Conservation (phyloP, 352 stramenopile genomes). For the Phytopythium oedochilum region DNA sequence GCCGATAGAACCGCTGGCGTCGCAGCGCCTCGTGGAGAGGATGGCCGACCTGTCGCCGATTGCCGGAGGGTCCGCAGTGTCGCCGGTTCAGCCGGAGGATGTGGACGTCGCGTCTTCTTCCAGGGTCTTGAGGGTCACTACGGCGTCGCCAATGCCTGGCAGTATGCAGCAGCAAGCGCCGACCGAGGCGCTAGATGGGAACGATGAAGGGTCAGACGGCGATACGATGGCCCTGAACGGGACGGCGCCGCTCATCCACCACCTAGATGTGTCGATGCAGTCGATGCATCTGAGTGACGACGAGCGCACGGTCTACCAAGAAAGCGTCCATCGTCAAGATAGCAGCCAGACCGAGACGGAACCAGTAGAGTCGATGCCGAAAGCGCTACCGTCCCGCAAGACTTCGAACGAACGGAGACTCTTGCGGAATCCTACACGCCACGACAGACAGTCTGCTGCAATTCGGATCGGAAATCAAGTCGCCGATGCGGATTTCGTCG, state of each 20-base stretch:
- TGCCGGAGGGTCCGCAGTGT: slow-evolving; percentile 8
- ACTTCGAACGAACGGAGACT: not conserved
- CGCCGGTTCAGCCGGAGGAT: not conserved
- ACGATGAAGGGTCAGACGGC: not conserved
- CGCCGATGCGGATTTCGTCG: slow-evolving; percentile 17
- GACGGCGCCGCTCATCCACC: not conserved
- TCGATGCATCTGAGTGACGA: slow-evolving; percentile 66
- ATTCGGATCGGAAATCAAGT: slow-evolving; percentile 2
- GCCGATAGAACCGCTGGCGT: slow-evolving; percentile 21
- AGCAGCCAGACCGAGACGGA: slow-evolving; percentile 1
- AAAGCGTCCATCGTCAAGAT: slow-evolving; percentile 12
- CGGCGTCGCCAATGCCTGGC: not conserved
- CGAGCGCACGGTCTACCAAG: slow-evolving; percentile 12
- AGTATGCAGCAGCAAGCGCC: not conserved
- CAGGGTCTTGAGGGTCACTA: too few relatives aligned
- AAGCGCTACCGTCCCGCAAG: not conserved
- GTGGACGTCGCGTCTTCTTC: not conserved
- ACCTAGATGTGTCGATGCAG: slow-evolving; percentile 69
- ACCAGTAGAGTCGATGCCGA: not conserved
- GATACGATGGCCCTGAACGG: not conserved
- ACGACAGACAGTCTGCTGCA: slow-evolving; percentile 1
- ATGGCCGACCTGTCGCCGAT: slow-evolving; percentile 67
- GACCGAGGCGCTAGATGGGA: too few relatives aligned
- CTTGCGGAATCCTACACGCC: not conserved
- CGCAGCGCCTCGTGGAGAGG: slow-evolving; percentile 43